Evolutionary conservation across 805 yeast species (phyloP).

Genomic region (Dipodascopsis tothii): DNA sequence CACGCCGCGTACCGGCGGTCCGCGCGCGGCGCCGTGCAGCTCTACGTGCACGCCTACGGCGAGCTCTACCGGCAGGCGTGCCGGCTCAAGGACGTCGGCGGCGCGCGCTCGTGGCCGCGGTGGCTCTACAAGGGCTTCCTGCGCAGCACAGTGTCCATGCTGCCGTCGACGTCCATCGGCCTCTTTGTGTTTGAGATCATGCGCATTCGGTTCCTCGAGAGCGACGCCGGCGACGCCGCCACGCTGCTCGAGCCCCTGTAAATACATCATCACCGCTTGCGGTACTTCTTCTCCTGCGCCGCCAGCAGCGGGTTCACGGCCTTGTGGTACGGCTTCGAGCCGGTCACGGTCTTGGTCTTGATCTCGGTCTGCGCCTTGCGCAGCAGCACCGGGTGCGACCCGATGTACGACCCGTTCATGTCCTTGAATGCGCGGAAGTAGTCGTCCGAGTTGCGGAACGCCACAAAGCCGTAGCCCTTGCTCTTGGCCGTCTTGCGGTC

Average conservation of each 20-base stretch:
- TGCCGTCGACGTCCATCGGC: conserved; percentile 87
- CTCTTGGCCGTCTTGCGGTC: conserved; percentile 42
- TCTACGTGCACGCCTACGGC: conserved; percentile 67
- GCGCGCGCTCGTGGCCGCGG: conserved; percentile 5
- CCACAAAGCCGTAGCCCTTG: conserved; percentile 70
- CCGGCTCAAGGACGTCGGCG: conserved; percentile 33
- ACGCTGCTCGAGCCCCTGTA: not conserved
- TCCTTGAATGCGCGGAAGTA: conserved; percentile 64
- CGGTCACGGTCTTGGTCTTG: conserved; percentile 14
- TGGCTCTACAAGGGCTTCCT: conserved; percentile 76
- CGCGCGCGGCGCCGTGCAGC: conserved; percentile 8
- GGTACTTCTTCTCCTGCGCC: conserved; percentile 2
- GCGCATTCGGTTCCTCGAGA: conserved; percentile 34
- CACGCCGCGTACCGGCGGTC: conserved; percentile 27
- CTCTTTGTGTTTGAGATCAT: conserved; percentile 75
- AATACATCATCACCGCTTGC: not conserved
- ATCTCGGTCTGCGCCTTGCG: conserved; percentile 46
- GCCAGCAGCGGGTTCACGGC: conserved; percentile 12
- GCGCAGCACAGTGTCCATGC: conserved; percentile 60
- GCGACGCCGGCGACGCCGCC: not conserved
- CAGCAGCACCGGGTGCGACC: conserved; percentile 62
- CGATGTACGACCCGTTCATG: conserved; percentile 69
- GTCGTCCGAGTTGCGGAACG: conserved; percentile 58
- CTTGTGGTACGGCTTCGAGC: conserved; percentile 10
- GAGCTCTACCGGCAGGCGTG: conserved; percentile 59